Evolutionary conservation across 1,284 basidiomycete species (phyloP), one percentile per base, ranked within the genome.

Genomic region (Ceratorhiza oryzae-sativae): DNA sequence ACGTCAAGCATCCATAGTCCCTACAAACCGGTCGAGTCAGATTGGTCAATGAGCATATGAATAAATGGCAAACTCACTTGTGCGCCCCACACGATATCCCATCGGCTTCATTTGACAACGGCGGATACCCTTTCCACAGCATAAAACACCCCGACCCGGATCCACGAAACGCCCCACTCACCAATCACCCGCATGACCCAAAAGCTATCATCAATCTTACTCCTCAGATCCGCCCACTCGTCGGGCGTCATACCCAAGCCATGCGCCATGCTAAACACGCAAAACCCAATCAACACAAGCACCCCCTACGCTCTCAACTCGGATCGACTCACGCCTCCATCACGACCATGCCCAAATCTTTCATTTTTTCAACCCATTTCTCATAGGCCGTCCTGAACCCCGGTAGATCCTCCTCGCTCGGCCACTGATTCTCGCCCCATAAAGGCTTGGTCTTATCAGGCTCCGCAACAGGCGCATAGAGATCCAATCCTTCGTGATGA

Each of bases 1-100:
- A 92, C 91, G 92, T 94, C 75, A 94, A 79, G 79, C 92, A 94
- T 15, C 93, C 93, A 75, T 94, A 95, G 78, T 95, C 93, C 77
- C 89, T 91, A 71, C 65, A 70, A 45, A 62, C 41, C 77, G 27
- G 46, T 46, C 36, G 23, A 23, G 72, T 73, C 23, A 45, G 15
- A 45, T 45, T 8, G 15, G 60, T 48, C 56, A 36, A 5, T 8
- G 23, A 42, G 34, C 9, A 30, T 46, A 39, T n/a, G n/a, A n/a
- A 25, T 49, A 49, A 41, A 34, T 39, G 30, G 25, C 58, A 48
- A 6, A 74, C 82, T 77, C 77, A 91, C 88, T 89, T 92, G 80
- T 94, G 92, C 65, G 90, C 90, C 27, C 93, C 93, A 76, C 93
- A 95, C 18, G 91, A 93, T 77, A 90, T 87, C 3, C 94, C 92